Evolutionary conservation across 2,329 filamentous ascomycete genomes (phyloP).

Genomic region (Eutypa lata): DNA sequence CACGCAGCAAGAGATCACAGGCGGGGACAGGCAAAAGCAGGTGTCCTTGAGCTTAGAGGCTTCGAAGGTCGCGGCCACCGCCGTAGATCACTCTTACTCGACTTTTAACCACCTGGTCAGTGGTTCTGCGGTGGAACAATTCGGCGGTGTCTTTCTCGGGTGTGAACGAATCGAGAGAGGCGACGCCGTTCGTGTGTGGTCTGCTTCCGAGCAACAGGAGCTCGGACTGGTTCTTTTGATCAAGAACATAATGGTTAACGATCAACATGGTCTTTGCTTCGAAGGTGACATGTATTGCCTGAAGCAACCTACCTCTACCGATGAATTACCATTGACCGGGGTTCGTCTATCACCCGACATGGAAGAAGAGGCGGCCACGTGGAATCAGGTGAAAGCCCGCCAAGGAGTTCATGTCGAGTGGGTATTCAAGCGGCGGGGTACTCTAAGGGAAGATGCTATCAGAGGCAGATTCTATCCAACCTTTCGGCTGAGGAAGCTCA

Average conservation of each 20-base stretch:
- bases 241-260: slow-evolving; percentile 4
- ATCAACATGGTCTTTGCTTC: slow-evolving; percentile 19
- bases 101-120: slow-evolving; percentile 41
- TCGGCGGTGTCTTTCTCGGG: slow-evolving; percentile 49
- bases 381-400: too few species aligned
- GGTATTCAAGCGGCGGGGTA: too few species aligned
- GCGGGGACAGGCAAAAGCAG: slow-evolving; percentile 33
- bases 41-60: slow-evolving; percentile 45
- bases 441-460: slow-evolving; percentile 30
- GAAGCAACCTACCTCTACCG: slow-evolving; percentile 12
- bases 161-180: slow-evolving; percentile 46
- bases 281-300: slow-evolving; percentile 26
- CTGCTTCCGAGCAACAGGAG: slow-evolving; percentile 36
- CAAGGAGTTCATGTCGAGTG: too few species aligned
- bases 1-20: slow-evolving; percentile 28
- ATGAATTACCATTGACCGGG: neutral
- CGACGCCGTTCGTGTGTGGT: slow-evolving; percentile 46
- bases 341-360: too few species aligned
- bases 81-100: slow-evolving; percentile 47
- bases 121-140: too few species aligned
- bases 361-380: too few species aligned
- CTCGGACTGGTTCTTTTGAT: slow-evolving; percentile 30
- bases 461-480: slow-evolving; percentile 58
- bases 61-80: slow-evolving; percentile 48
- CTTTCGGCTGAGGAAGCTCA: slow-evolving; percentile 48